phyloP scores from a whole-genome alignment of 2,329 filamentous ascomycete species.

The Colletotrichum liriopes region DNA sequence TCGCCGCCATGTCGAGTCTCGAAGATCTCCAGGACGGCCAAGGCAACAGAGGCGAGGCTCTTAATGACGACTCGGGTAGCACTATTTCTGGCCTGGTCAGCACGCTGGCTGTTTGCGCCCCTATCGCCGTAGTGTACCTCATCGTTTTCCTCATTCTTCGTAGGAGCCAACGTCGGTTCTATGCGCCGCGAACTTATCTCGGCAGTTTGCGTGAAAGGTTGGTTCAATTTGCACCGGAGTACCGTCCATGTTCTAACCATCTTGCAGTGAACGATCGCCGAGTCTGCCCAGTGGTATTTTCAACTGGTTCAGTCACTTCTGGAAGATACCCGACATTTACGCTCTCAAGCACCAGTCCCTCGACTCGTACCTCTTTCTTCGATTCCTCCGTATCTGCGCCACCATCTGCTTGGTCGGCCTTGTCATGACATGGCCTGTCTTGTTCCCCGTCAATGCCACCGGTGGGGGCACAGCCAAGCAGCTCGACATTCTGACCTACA shows the following conservation, averaged over 20 bases:
- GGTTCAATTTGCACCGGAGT: conserved; percentile 1
- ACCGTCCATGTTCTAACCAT: neutral
- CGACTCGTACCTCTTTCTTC: conserved; percentile 87
- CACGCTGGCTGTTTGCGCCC: conserved; percentile 68
- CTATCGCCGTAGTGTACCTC: conserved; percentile 61
- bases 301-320: conserved; percentile 76
- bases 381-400: conserved; percentile 84
- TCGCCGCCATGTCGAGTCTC: conserved; percentile 31
- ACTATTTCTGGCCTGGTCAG: conserved; percentile 55
- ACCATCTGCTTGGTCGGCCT: conserved; percentile 88
- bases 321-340: conserved; percentile 78
- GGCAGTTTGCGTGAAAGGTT: conserved; percentile 62
- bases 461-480: conserved; percentile 77
- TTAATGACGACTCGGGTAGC: conserved; percentile 12
- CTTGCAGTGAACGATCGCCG: conserved; percentile 69
- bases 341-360: conserved; percentile 88
- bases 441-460: conserved; percentile 90
- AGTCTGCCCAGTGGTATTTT: conserved; percentile 69
- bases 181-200: conserved; percentile 66
- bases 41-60: conserved; percentile 23
- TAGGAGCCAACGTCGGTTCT: conserved; percentile 62
- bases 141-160: conserved; percentile 62
- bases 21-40: conserved; percentile 16
- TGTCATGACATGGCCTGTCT: conserved; percentile 87
- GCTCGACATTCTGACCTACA: conserved; percentile 84